Conservation (phyloP, 2,329 filamentous ascomycete species). For the Aphanocladium album region DNA sequence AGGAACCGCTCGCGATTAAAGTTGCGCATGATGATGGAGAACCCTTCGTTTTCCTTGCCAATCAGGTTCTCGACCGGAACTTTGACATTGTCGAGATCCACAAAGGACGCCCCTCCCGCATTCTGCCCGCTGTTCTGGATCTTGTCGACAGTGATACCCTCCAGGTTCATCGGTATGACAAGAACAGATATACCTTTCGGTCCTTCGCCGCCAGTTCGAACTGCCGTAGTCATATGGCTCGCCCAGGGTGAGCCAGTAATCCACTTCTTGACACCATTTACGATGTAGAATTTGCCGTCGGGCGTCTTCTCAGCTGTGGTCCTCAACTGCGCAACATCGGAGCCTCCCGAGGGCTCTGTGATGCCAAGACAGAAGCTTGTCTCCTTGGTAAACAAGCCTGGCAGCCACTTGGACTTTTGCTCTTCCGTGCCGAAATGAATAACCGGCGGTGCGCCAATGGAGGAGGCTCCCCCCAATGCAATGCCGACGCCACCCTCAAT, state of each 20-base stretch:
- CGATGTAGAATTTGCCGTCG: constrained; percentile 49
- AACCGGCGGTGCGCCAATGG: constrained; percentile 60
- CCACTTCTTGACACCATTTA: constrained; percentile 66
- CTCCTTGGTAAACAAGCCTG: constrained; percentile 52
- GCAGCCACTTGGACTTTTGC: constrained; percentile 54
- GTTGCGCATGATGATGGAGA: constrained; percentile 54
- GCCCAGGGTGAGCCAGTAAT: constrained; percentile 60
- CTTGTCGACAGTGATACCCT: constrained; percentile 47
- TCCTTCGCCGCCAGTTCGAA: constrained; percentile 52
- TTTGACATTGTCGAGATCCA: constrained; percentile 50
- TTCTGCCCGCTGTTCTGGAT: constrained; percentile 64
- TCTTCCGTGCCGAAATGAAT: constrained; percentile 56
- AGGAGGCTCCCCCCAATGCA: constrained; percentile 53
- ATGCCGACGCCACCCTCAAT: constrained; percentile 53
- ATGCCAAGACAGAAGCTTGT: constrained; percentile 60
- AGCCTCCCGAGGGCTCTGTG: constrained; percentile 58
- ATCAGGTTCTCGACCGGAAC: constrained; percentile 51
- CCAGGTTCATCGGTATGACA: constrained; percentile 46
- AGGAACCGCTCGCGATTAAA: constrained; percentile 57
- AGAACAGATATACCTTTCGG: constrained; percentile 51
- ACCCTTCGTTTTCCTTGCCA: constrained; percentile 50
- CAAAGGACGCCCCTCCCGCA: constrained; percentile 55
- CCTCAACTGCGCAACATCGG: constrained; percentile 58
- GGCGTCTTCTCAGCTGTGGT: constrained; percentile 48
- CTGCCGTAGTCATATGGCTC: constrained; percentile 57